These are phyloP conservation scores for Furcasterigmium sp. DNA, from an alignment of 2,329 filamentous ascomycete species.

Conservation along the genomic window DNA sequence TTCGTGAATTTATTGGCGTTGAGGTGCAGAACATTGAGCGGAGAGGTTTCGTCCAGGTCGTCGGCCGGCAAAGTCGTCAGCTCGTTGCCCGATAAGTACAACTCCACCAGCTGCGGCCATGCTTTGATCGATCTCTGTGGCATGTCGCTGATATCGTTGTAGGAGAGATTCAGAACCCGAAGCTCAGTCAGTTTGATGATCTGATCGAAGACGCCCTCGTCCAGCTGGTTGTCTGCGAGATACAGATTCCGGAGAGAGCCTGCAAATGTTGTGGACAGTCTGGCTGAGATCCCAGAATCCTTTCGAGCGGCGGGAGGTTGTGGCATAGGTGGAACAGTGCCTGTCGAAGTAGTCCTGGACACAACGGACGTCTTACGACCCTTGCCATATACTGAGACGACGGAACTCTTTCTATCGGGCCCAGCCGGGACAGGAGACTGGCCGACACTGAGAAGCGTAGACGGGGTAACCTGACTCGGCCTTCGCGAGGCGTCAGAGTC, in stretches of 20 bases:
- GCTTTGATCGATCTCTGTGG: conserved; percentile 81
- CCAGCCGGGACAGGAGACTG: conserved; percentile 60
- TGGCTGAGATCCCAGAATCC: conserved; percentile 80
- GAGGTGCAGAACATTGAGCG: conserved; percentile 85
- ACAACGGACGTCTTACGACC: conserved; percentile 80
- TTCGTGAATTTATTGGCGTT: conserved; percentile 99
- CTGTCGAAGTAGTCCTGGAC: conserved; percentile 53
- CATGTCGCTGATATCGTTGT: conserved; percentile 91
- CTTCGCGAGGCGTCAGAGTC: conserved; percentile 67
- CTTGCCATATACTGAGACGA: conserved; percentile 74
- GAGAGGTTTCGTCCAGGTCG: conserved; percentile 84
- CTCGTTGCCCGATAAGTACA: conserved; percentile 94
- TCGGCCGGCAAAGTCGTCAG: conserved; percentile 87
- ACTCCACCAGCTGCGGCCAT: conserved; percentile 84
- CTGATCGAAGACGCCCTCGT: conserved; percentile 94
- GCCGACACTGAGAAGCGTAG: conserved; percentile 68
- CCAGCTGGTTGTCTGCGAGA: conserved; percentile 87
- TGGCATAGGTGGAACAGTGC: conserved; percentile 42
- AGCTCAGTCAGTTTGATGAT: conserved; percentile 77
- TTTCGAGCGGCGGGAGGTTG: conserved; percentile 59
- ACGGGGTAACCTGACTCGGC: conserved; percentile 74
- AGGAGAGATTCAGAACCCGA: conserved; percentile 85
- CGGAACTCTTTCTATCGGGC: conserved; percentile 71
- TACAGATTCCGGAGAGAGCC: conserved; percentile 79
- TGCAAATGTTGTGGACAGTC: conserved; percentile 81